Evolutionary conservation across 257 asterid genomes (phyloP).

Genomic region (Perilla frutescens): DNA sequence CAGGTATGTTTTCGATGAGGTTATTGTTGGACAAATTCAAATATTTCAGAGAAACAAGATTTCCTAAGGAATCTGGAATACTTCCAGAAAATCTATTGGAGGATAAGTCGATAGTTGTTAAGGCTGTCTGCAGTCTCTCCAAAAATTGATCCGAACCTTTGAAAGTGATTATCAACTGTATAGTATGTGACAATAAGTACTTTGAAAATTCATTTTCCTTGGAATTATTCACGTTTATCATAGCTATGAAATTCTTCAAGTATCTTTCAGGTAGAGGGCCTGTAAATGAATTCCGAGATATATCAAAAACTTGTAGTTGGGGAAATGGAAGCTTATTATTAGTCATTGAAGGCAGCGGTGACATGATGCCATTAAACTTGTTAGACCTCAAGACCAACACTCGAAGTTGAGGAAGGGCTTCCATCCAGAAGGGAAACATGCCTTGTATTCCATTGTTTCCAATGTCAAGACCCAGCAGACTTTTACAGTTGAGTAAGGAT

Average conservation of each 20-base stretch:
- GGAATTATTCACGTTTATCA: constrained; percentile 27
- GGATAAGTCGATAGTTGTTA: constrained; percentile 31
- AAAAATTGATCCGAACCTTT: not conserved
- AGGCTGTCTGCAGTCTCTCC: not conserved
- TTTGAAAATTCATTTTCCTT: too few species aligned
- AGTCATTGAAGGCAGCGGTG: not conserved
- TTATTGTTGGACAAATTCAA: constrained; percentile 25
- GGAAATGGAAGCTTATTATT: constrained; percentile 19
- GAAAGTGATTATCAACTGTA: not conserved
- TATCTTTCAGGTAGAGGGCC: constrained; percentile 33
- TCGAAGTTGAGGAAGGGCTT: constrained; percentile 33
- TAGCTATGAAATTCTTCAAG: constrained; percentile 26
- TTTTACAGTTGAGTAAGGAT: constrained; percentile 37
- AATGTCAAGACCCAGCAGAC: constrained; percentile 12
- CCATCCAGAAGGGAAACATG: too few species aligned
- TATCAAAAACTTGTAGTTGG: constrained; percentile 31
- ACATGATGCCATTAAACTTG: constrained; percentile 35
- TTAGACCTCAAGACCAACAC: constrained; percentile 38
- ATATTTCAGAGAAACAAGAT: constrained; percentile 4
- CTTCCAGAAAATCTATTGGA: constrained; percentile 15
- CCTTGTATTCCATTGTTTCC: constrained; percentile 40
- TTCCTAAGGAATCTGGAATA: constrained; percentile 29
- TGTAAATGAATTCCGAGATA: constrained; percentile 32
- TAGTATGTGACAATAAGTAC: too few species aligned
- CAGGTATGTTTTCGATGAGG: constrained; percentile 17